phyloP scores from a whole-genome alignment of 2,329 filamentous ascomycete species.

The Fusarium chaquense region DNA sequence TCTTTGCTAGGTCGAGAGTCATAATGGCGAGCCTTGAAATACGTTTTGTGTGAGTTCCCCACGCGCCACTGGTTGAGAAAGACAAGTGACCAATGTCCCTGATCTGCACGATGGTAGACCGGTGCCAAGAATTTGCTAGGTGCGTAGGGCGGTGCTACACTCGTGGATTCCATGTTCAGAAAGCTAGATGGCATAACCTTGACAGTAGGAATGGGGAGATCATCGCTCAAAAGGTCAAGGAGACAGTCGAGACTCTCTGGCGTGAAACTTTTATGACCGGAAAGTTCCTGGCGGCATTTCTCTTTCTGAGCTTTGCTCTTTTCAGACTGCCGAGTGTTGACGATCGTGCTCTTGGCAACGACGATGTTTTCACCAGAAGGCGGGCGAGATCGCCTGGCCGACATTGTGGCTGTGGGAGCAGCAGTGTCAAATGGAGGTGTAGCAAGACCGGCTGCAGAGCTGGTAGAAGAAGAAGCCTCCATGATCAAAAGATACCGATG shows the following conservation, averaged over 20 bases:
- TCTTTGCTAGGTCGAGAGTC: not conserved
- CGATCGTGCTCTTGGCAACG: not conserved
- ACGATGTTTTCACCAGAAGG: not conserved
- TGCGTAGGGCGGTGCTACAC: too few species aligned
- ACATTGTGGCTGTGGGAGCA: not conserved
- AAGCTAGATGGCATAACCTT: too few species aligned
- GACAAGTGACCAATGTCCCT: not conserved
- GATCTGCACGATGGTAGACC: not conserved
- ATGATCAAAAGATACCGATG: accelerated
- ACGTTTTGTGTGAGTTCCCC: not conserved
- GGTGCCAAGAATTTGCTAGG: too few species aligned
- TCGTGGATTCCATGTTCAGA: too few species aligned
- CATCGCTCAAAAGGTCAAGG: too few species aligned
- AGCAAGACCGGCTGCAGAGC: not conserved
- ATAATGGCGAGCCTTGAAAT: not conserved
- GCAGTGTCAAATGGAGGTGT: not conserved
- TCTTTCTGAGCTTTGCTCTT: too few species aligned
- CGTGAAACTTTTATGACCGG: too few species aligned
- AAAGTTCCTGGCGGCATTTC: too few species aligned
- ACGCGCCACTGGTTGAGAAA: too few species aligned
- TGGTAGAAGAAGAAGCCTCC: accelerated
- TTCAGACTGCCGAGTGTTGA: too few species aligned
- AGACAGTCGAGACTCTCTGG: too few species aligned
- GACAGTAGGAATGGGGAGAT: too few species aligned
- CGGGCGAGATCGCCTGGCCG: not conserved